Percentiles rank a stretch among this genome's conserved stretches.
These are phyloP conservation scores for Yamadazyma spencermartinsiae DNA, from an alignment of 1,139 yeast species.

Conservation along the genomic window DNA sequence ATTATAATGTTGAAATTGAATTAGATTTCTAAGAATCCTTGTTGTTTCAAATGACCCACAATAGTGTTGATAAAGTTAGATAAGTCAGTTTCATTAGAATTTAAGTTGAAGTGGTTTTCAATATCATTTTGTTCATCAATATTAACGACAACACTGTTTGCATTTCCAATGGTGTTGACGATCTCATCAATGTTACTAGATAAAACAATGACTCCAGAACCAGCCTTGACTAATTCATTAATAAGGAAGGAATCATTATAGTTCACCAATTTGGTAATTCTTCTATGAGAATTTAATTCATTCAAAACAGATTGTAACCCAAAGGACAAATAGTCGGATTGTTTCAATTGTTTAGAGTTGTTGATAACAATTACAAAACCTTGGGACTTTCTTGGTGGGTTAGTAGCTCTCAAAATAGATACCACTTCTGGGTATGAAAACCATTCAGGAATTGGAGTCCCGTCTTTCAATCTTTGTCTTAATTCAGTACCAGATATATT, in stretches of 20 bases:
- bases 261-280: conserved; percentile 67
- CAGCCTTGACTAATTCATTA: conserved; percentile 83
- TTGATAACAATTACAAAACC: conserved; percentile 75
- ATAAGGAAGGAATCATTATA: conserved; percentile 60
- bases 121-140: conserved; percentile 13
- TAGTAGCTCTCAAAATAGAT: conserved; percentile 82
- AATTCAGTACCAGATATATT: conserved; percentile 95
- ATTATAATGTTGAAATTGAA: not conserved
- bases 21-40: conserved; percentile 62
- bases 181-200: conserved; percentile 33
- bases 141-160: conserved; percentile 31
- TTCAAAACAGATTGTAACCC: conserved; percentile 90
- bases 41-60: conserved; percentile 68
- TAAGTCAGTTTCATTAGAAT: conserved; percentile 19
- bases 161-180: conserved; percentile 46
- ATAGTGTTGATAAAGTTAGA: conserved; percentile 66
- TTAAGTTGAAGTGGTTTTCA: conserved; percentile 15
- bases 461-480: conserved; percentile 83
- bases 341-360: conserved; percentile 47
- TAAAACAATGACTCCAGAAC: conserved; percentile 78
- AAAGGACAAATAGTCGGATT: conserved; percentile 57
- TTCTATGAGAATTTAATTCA: conserved; percentile 85
- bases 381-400: conserved; percentile 88
- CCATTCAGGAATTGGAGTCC: conserved; percentile 92
- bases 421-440: conserved; percentile 97